Evolutionary conservation across 371 early-diverging fungal genomes (phyloP).

Genomic region (Lichtheimia ornata): DNA sequence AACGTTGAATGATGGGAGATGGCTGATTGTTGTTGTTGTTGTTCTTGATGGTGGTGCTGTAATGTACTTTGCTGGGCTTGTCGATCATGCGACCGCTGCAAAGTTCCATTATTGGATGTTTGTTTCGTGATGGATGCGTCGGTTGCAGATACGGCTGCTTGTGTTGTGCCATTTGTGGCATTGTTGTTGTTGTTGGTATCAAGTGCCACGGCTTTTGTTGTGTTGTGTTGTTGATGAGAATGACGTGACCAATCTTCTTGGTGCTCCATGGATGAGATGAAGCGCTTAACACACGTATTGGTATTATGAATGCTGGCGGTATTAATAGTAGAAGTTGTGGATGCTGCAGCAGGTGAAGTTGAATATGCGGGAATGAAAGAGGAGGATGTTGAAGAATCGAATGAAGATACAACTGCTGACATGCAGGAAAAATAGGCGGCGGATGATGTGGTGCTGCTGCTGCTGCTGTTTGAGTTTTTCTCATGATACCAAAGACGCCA

Average conservation of each 20-base stretch:
- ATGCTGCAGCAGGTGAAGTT: not conserved
- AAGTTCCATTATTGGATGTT: no score
- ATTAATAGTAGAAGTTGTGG: constrained; percentile 8
- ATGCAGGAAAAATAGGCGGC: not conserved
- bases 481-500: constrained; percentile 38
- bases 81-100: no score
- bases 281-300: constrained; percentile 35
- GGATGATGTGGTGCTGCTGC: constrained; percentile 4
- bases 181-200: no score
- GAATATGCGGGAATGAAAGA: not conserved
- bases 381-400: constrained; percentile 5
- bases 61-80: no score
- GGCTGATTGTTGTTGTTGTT: no score
- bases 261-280: constrained; percentile 26
- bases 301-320: constrained; percentile 24
- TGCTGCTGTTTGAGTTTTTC: constrained; percentile 7
- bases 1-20: no score
- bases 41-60: no score
- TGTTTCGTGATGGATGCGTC: no score
- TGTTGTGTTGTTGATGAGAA: not conserved
- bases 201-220: not conserved
- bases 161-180: no score
- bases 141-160: no score
- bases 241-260: constrained; percentile 3
- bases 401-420: constrained; percentile 4